Conservation (phyloP, 345 rosid species). For the Eutrema heterophyllum region DNA sequence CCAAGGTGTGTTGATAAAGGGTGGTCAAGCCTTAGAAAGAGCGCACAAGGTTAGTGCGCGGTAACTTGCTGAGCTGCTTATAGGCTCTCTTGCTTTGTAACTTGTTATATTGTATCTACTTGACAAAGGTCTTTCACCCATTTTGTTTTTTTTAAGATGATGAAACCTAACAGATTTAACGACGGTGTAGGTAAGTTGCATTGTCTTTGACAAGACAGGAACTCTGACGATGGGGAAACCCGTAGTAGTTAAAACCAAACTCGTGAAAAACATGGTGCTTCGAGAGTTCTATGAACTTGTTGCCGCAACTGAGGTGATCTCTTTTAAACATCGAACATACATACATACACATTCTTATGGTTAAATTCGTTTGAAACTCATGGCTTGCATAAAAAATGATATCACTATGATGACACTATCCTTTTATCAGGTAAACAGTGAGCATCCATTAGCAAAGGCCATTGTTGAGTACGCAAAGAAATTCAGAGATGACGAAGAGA, state of each 20-base stretch:
- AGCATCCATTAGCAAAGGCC: slow-evolving; percentile 92
- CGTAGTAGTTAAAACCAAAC: slow-evolving; percentile 68
- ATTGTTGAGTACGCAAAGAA: slow-evolving; percentile 74
- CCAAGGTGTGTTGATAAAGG: slow-evolving; percentile 87
- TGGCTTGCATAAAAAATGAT: background rate
- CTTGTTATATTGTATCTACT: too few relatives aligned
- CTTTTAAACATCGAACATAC: background rate
- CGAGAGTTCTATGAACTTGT: slow-evolving; percentile 69
- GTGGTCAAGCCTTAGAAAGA: slow-evolving; percentile 89
- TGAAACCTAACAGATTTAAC: background rate
- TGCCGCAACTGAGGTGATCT: slow-evolving; percentile 79
- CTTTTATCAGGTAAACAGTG: slow-evolving; percentile 63
- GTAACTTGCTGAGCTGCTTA: background rate
- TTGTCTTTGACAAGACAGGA: slow-evolving; percentile 97
- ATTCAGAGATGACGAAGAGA: slow-evolving; percentile 72
- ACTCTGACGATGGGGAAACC: slow-evolving; percentile 95
- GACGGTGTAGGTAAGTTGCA: slow-evolving; percentile 62
- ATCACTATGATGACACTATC: background rate
- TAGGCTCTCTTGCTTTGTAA: background rate
- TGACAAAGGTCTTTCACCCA: too few relatives aligned
- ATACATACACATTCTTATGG: background rate
- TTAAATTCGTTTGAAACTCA: background rate
- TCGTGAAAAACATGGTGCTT: slow-evolving; percentile 63
- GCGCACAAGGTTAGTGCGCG: slow-evolving; percentile 61
- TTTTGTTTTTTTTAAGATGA: background rate